phyloP scores from a whole-genome alignment of 2,329 filamentous ascomycete species.

The Pochonia chlamydosporia region DNA sequence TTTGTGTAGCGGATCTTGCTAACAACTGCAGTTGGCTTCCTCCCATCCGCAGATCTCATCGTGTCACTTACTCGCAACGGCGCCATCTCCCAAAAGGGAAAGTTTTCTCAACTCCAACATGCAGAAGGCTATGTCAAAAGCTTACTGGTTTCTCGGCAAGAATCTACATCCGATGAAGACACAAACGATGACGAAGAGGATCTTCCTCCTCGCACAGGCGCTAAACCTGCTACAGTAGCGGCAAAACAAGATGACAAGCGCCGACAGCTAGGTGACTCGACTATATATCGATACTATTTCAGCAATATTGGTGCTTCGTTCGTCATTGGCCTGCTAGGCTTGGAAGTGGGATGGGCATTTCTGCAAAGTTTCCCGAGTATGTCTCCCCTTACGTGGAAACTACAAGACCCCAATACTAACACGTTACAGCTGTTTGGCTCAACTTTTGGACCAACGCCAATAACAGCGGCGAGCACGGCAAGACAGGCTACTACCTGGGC shows the following conservation, averaged over 20 bases:
- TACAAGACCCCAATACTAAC: not conserved
- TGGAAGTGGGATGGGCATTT: conserved; percentile 15
- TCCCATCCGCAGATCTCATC: conserved; percentile 18
- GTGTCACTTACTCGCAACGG: conserved; percentile 14
- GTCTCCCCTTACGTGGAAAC: conserved; percentile 1
- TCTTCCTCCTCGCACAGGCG: not conserved
- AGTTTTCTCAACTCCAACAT: conserved; percentile 14
- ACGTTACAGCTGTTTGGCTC: conserved; percentile 22
- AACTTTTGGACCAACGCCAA: conserved; percentile 23
- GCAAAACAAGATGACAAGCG: conserved; percentile 14
- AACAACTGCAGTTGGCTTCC: conserved; percentile 21
- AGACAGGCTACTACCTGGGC: conserved; percentile 17
- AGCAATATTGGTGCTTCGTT: conserved; percentile 21
- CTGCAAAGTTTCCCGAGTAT: conserved; percentile 23
- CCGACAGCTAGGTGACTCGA: conserved; percentile 21
- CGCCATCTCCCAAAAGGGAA: conserved; percentile 25
- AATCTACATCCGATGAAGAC: not conserved
- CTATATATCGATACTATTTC: conserved; percentile 23
- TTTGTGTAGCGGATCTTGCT: conserved; percentile 2
- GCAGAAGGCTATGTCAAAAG: conserved; percentile 9
- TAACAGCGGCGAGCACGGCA: not conserved
- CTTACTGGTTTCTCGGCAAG: not conserved
- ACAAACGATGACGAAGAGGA: not conserved
- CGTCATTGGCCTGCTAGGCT: conserved; percentile 11
- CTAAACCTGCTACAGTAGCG: not conserved